phyloP scores from a whole-genome alignment of 768 basidiomycete species.

The Amanita muscaria region DNA sequence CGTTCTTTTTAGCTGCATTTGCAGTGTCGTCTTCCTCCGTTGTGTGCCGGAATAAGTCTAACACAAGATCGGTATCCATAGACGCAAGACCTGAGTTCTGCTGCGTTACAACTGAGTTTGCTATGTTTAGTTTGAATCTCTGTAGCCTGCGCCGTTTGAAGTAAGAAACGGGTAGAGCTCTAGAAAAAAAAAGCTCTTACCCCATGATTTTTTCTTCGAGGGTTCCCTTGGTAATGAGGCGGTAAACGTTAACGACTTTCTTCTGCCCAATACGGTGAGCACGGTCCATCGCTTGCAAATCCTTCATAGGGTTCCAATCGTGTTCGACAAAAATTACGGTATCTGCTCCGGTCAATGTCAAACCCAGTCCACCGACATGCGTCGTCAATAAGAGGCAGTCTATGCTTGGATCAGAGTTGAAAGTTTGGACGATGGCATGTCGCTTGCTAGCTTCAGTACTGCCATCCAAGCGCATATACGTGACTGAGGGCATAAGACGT shows the following conservation, averaged over 20 bases:
- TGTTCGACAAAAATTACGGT: constrained; percentile 99
- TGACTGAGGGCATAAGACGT: constrained; percentile 86
- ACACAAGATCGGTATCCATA: constrained; percentile 95
- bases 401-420: constrained; percentile 95
- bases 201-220: constrained; percentile 99
- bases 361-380: constrained; percentile 90
- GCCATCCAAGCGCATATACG: constrained; percentile 98
- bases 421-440: constrained; percentile 95
- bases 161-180: constrained; percentile 9
- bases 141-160: constrained; percentile 54
- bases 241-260: constrained; percentile 98
- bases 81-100: constrained; percentile 90
- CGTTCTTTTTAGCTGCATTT: constrained; percentile 45
- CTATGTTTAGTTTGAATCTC: constrained; percentile 98
- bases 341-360: constrained; percentile 96
- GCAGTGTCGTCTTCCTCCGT: constrained; percentile 65
- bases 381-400: constrained; percentile 94
- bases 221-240: constrained; percentile 93
- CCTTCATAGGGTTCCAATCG: constrained; percentile 99
- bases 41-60: constrained; percentile 86
- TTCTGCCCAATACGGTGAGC: constrained; percentile 98
- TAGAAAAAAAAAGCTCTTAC: constrained; percentile 34
- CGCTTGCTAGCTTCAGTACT: constrained; percentile 88
- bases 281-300: constrained; percentile 98
- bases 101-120: constrained; percentile 92